Conservation (phyloP, 1,284 basidiomycete genomes). For the Coniferiporia weirii region DNA sequence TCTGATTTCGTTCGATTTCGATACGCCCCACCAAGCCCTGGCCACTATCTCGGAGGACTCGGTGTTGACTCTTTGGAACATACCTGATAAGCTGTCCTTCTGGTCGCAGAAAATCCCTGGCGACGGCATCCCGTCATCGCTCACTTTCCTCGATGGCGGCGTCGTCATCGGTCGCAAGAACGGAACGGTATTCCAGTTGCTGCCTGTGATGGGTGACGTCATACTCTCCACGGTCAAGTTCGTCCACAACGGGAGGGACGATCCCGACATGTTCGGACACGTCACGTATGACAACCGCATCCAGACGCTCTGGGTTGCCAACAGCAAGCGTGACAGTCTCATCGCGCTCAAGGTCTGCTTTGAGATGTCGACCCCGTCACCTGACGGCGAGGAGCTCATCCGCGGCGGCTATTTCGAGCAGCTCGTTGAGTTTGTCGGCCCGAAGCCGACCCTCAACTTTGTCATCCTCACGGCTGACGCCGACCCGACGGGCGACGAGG, state of each 20-base stretch:
- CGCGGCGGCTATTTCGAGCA: conserved; percentile 65
- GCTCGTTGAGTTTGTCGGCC: conserved; percentile 72
- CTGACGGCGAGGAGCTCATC: conserved; percentile 51
- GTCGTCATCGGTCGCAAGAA: conserved; percentile 75
- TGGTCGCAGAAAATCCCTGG: conserved; percentile 68
- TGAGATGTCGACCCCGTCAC: conserved; percentile 48
- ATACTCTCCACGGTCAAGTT: conserved; percentile 77
- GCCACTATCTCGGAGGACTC: conserved; percentile 78
- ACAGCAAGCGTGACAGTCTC: conserved; percentile 75
- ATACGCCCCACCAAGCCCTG: conserved; percentile 63
- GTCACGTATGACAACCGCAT: conserved; percentile 75
- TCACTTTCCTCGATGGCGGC: conserved; percentile 75
- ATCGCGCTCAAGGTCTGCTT: conserved; percentile 71
- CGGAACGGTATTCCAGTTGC: conserved; percentile 73
- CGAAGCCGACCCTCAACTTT: conserved; percentile 81
- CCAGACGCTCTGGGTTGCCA: conserved; percentile 79
- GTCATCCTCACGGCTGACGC: conserved; percentile 76
- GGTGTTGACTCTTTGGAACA: conserved; percentile 71
- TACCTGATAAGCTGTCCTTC: conserved; percentile 66
- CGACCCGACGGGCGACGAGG: conserved; percentile 73
- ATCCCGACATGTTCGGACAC: conserved; percentile 79
- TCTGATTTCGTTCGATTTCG: conserved; percentile 77
- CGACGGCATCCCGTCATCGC: conserved; percentile 70
- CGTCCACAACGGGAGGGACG: conserved; percentile 58
- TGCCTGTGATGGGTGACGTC: conserved; percentile 61